Conservation (phyloP, 345 rosid genomes). For the Kernera saxatilis region DNA sequence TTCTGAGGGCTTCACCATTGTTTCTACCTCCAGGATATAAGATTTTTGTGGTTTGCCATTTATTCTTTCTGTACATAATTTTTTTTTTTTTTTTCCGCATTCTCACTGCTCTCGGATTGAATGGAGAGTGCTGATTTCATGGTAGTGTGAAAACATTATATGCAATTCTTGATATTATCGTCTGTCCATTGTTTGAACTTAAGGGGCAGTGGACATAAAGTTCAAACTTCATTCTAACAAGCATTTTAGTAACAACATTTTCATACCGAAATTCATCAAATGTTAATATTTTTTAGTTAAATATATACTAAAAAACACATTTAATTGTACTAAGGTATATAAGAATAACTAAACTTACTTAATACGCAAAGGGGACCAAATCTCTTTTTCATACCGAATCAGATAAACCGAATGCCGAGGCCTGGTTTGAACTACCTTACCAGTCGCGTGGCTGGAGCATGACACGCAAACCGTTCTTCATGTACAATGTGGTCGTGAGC, state of each 20-base stretch:
- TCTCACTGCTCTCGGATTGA: background rate
- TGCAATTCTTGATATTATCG: background rate
- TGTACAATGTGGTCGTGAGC: constrained; percentile 64
- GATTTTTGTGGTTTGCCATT: background rate
- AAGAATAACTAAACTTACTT: background rate
- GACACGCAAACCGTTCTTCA: constrained; percentile 60
- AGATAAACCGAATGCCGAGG: background rate
- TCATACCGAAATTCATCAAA: background rate
- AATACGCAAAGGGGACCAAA: background rate
- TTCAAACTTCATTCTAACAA: background rate
- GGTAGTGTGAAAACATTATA: background rate
- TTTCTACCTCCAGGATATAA: background rate
- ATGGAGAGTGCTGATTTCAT: background rate
- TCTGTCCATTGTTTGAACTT: background rate
- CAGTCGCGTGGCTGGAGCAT: constrained; percentile 37
- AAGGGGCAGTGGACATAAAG: background rate
- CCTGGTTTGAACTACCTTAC: background rate
- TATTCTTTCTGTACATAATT: constrained; percentile 7
- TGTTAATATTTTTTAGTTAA: background rate
- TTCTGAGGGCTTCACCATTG: background rate
- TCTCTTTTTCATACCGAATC: background rate
- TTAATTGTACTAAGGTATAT: background rate
- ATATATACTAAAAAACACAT: background rate
- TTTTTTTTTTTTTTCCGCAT: background rate
- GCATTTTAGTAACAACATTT: background rate